Evolutionary conservation across 1,284 basidiomycete genomes (phyloP).

Genomic region (Sanghuangporus baumii): DNA sequence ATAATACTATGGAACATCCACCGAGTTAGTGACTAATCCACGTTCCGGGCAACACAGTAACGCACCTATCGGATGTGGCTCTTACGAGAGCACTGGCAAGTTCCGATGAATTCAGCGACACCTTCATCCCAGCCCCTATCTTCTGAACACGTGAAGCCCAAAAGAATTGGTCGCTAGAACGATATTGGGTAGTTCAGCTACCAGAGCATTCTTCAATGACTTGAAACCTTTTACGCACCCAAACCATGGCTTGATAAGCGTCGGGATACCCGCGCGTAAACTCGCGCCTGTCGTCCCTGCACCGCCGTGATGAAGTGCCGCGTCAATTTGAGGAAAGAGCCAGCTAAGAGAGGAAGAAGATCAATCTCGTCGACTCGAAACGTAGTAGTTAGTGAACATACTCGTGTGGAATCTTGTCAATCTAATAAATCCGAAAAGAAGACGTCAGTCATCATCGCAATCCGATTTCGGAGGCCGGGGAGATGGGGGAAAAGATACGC

Average conservation of each 20-base stretch:
- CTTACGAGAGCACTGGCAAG: constrained; percentile 47
- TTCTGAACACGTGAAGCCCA: constrained; percentile 65
- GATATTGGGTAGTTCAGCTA: neutral
- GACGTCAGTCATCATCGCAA: constrained; percentile 12
- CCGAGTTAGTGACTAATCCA: neutral
- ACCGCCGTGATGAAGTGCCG: constrained; percentile 66
- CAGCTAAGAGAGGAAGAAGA: constrained; percentile 33
- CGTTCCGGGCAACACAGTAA: constrained; percentile 9
- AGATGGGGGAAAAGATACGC: constrained; percentile 25
- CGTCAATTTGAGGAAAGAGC: constrained; percentile 70
- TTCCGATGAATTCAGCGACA: constrained; percentile 44
- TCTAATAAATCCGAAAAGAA: constrained; percentile 19
- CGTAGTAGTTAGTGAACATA: constrained; percentile 20
- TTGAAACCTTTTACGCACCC: constrained; percentile 24
- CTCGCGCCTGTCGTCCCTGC: constrained; percentile 70
- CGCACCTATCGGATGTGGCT: constrained; percentile 47
- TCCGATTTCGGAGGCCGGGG: constrained; percentile 18
- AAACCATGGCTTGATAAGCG: constrained; percentile 71
- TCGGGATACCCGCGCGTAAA: constrained; percentile 67
- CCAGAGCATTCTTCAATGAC: neutral
- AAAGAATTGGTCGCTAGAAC: constrained; percentile 57
- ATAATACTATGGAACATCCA: constrained; percentile 35
- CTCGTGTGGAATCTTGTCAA: constrained; percentile 74
- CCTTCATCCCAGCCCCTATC: constrained; percentile 48
- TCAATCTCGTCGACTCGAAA: neutral